Conservation (phyloP, 2,329 filamentous ascomycete genomes). For the Penicillium sp. region DNA sequence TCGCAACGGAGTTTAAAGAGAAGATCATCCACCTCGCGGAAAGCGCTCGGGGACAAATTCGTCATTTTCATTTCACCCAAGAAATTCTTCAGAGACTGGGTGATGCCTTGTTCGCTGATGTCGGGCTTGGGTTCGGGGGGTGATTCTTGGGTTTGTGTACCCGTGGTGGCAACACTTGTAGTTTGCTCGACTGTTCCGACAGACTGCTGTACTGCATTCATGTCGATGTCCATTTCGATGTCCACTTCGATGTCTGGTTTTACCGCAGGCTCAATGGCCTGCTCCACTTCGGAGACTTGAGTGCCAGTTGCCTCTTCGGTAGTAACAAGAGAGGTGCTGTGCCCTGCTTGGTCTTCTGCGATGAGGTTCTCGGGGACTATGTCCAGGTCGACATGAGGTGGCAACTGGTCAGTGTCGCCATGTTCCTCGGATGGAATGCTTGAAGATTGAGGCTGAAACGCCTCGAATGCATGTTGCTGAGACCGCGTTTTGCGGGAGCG, state of each 20-base stretch:
- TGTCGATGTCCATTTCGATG: slow-evolving; percentile 4
- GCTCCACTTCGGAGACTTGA: slow-evolving; percentile 17
- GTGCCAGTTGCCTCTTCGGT: slow-evolving; percentile 22
- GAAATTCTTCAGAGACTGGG: slow-evolving; percentile 55
- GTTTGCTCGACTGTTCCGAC: not conserved
- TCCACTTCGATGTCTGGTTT: slow-evolving; percentile 7
- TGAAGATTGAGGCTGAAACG: slow-evolving; percentile 4
- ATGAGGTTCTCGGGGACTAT: slow-evolving; percentile 4
- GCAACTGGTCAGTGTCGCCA: not conserved
- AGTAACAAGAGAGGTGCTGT: slow-evolving; percentile 4
- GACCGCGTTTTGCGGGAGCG: slow-evolving; percentile 25
- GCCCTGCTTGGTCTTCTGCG: not conserved
- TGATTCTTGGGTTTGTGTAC: slow-evolving; percentile 18
- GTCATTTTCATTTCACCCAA: slow-evolving; percentile 61
- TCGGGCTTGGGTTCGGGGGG: not conserved
- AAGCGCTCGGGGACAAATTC: slow-evolving; percentile 62
- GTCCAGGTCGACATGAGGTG: slow-evolving; percentile 1
- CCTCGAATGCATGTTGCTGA: slow-evolving; percentile 13
- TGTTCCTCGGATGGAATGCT: slow-evolving; percentile 1
- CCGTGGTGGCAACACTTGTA: slow-evolving; percentile 12
- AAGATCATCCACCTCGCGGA: slow-evolving; percentile 72
- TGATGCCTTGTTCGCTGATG: slow-evolving; percentile 46
- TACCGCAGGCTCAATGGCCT: slow-evolving; percentile 1
- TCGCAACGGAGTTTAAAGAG: slow-evolving; percentile 76
- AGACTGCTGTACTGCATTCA: not conserved